Base-by-base conservation (phyloP, 2,329 filamentous ascomycete species). In the Pseudogymnoascus pannorum region DNA sequence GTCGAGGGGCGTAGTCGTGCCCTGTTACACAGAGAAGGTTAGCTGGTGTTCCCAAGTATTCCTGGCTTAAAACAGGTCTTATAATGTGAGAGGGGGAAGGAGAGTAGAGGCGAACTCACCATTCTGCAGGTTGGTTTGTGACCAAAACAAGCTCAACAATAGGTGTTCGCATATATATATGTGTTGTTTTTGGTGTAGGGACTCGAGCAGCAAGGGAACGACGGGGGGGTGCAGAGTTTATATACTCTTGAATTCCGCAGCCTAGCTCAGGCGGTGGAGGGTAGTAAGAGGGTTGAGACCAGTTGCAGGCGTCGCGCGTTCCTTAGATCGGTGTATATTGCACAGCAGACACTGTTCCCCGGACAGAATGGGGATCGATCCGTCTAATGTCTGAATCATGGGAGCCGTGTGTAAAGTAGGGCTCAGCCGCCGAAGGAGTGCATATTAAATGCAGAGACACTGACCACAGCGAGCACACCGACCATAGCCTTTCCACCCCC, bases 1-100 rank as follows among this genome's bases (percentile, higher is more conserved):
- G 62, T 68, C 63, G 60, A 64, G 74, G 64, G 74, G 77, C 68
- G 79, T 80, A 65, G 79, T 75, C 62, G 77, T 76, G 66, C 74
- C 79, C 79, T 83, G 58, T 59, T 40, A n/a, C n/a, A n/a, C 26
- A 33, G 51, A 26, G 24, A 22, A 63, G 3, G 42, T 51, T 51
- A 51, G 24, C 44, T 29, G 44, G 7, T 12, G 8, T 11, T 29
- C 44, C 29, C n/a, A 8, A 2, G n/a, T 9, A 1, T 1, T 4
- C 2, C 22, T 16, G n/a, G 22, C 8, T 16, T 18, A 11, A n/a
- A 5, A 51, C 5, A 16, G 44, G 4, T 18, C 44, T 2, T 29
- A 7, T 9, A n/a, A n/a, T n/a, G n/a, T n/a, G n/a, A n/a, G n/a
- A n/a, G 20, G 4, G 4, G 22, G 4, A 22, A 4, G 16, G 18